Evolutionary conservation across 495 filamentous ascomycete genomes (phyloP).

Genomic region (Talaromyces stipitatus): DNA sequence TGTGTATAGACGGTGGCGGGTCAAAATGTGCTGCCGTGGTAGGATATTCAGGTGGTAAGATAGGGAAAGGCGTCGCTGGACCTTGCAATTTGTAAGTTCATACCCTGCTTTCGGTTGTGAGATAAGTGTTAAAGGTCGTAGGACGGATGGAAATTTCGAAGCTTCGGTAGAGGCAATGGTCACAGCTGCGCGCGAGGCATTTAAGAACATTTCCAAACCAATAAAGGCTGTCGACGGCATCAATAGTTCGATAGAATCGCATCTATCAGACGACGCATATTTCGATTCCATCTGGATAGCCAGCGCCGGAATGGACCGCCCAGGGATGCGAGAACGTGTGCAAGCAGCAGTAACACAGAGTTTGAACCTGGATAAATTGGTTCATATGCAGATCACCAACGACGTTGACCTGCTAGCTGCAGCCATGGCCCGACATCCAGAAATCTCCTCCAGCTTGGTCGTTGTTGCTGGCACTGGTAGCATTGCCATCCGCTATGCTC

Average conservation of each 20-base stretch:
- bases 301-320: constrained; percentile 21
- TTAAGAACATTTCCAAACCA: neutral
- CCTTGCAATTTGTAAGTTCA: constrained; percentile 29
- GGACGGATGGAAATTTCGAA: constrained; percentile 6
- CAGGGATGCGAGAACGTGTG: constrained; percentile 11
- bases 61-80: constrained; percentile 18
- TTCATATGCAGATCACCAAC: constrained; percentile 17
- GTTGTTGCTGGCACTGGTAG: constrained; percentile 30
- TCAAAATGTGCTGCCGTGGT: constrained; percentile 28
- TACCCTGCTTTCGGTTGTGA: neutral
- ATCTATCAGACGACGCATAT: neutral
- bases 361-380: constrained; percentile 13
- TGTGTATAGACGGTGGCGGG: constrained; percentile 33
- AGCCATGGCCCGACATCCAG: constrained; percentile 8
- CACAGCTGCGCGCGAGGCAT: neutral
- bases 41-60: constrained; percentile 8
- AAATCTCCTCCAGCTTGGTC: constrained; percentile 15
- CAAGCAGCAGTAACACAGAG: constrained; percentile 11
- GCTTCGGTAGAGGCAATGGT: neutral
- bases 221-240: neutral
- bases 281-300: constrained; percentile 22
- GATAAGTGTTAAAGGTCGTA: neutral
- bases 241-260: neutral
- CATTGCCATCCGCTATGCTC: constrained; percentile 21
- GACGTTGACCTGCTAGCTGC: constrained; percentile 23